Conservation (phyloP, 352 stramenopile genomes). For the Pilasporangium apinafurcum region DNA sequence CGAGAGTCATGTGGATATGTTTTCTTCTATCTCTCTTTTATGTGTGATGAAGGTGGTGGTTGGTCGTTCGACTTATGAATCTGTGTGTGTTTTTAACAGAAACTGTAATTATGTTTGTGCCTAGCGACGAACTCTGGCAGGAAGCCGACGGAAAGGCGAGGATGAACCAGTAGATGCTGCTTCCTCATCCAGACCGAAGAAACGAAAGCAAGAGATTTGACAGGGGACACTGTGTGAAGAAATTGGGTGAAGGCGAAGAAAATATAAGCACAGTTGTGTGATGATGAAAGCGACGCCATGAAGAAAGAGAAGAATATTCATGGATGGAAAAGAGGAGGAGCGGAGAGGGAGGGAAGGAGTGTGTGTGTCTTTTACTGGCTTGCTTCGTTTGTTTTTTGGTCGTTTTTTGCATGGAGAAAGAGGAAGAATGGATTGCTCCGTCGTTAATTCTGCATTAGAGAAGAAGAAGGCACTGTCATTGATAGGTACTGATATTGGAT, state of each 20-base stretch:
- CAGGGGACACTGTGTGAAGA: constrained; percentile 3
- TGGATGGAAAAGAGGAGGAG: constrained; percentile 7
- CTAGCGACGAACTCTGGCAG: constrained; percentile 74
- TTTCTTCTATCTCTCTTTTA: constrained; percentile 17
- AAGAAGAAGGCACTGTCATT: constrained; percentile 22
- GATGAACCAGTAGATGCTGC: constrained; percentile 31
- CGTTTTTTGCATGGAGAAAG: too few relatives aligned
- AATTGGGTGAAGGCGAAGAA: background rate
- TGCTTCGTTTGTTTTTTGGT: too few relatives aligned
- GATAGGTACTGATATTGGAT: constrained; percentile 13
- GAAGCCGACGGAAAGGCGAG: constrained; percentile 65
- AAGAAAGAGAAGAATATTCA: constrained; percentile 8
- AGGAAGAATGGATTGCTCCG: background rate
- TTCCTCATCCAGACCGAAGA: constrained; percentile 49
- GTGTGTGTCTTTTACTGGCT: too few relatives aligned
- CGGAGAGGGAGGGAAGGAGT: constrained; percentile 1
- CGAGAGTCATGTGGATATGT: constrained; percentile 16
- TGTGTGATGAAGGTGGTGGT: constrained; percentile 43
- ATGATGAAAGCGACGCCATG: constrained; percentile 7
- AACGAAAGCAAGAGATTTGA: constrained; percentile 72
- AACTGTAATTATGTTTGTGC: constrained; percentile 89
- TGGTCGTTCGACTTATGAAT: constrained; percentile 86
- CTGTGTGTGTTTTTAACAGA: constrained; percentile 88
- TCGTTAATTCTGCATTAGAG: background rate
- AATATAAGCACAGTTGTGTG: background rate